phyloP scores from a whole-genome alignment of 148 eudicot species.

The Pharnaceum exiguum region DNA sequence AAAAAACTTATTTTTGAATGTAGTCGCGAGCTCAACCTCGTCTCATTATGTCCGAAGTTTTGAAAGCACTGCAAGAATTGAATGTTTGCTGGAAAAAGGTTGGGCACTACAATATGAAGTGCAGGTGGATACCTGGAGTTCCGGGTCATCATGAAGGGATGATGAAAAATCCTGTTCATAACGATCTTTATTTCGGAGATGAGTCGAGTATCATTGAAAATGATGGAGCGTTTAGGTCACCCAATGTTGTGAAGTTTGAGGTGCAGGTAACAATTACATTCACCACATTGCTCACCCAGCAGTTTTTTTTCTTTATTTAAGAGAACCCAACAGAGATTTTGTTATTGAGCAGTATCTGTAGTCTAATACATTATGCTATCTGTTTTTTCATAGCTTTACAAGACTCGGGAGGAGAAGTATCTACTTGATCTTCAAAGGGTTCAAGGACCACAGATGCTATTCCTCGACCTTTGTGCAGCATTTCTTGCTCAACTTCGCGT shows the following conservation, averaged over 20 bases:
- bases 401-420: constrained; percentile 79
- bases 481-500: constrained; percentile 95
- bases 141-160: constrained; percentile 58
- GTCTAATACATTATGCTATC: not conserved
- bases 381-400: constrained; percentile 65
- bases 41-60: constrained; percentile 86
- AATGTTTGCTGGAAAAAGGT: constrained; percentile 91
- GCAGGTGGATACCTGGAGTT: constrained; percentile 76
- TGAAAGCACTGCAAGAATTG: constrained; percentile 85
- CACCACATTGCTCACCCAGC: not conserved
- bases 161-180: constrained; percentile 47
- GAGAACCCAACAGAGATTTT: too few species aligned
- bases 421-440: constrained; percentile 90
- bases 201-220: constrained; percentile 60
- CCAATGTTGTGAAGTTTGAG: constrained; percentile 85
- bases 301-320: too few species aligned
- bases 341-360: not conserved
- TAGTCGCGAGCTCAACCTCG: constrained; percentile 95
- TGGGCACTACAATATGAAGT: constrained; percentile 94
- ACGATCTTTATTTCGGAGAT: constrained; percentile 58
- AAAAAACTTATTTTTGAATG: constrained; percentile 18
- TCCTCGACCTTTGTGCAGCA: constrained; percentile 88
- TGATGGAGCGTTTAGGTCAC: constrained; percentile 39
- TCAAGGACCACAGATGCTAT: constrained; percentile 82
- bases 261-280: constrained; percentile 56